Percentiles rank a stretch among this genome's conserved stretches.
phyloP scores from a whole-genome alignment of 2,329 filamentous ascomycete species.

The Clarireedia sp. region DNA sequence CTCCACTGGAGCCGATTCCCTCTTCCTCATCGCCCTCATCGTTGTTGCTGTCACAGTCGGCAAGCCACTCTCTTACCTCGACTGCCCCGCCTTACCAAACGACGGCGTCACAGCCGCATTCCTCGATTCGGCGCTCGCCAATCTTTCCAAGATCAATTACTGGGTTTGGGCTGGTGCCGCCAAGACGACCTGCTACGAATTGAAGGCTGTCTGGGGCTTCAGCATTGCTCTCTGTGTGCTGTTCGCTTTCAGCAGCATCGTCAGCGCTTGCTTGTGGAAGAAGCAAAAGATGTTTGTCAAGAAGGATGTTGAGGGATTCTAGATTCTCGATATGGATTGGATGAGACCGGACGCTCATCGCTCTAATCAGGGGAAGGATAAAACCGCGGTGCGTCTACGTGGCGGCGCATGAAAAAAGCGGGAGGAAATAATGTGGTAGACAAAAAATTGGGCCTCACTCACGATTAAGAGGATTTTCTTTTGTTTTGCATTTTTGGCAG shows the following conservation, averaged over 20 bases:
- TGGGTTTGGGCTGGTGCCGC: constrained; percentile 44
- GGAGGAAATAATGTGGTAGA: not conserved
- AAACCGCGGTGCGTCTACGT: not conserved
- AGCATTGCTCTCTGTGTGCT: constrained; percentile 70
- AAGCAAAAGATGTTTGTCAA: constrained; percentile 12
- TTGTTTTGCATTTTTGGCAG: not conserved
- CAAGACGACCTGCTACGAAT: constrained; percentile 66
- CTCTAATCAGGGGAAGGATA: not conserved
- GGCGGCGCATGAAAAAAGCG: not conserved
- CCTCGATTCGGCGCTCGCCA: constrained; percentile 35
- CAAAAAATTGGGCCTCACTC: not conserved
- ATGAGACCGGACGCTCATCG: not conserved
- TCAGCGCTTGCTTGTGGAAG: constrained; percentile 51
- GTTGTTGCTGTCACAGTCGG: constrained; percentile 72
- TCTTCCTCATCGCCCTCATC: constrained; percentile 68
- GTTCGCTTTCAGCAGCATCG: constrained; percentile 55
- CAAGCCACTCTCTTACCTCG: constrained; percentile 69
- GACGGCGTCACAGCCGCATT: constrained; percentile 37
- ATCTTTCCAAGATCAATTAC: constrained; percentile 37
- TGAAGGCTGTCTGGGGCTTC: constrained; percentile 83
- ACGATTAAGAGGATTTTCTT: not conserved
- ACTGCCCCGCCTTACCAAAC: constrained; percentile 51
- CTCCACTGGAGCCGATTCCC: constrained; percentile 54
- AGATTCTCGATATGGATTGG: not conserved
- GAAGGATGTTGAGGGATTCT: constrained; percentile 21